Evolutionary conservation across 2,329 filamentous ascomycete species (phyloP), one percentile per base, ranked within the genome.

Genomic region (Venturia asperata): DNA sequence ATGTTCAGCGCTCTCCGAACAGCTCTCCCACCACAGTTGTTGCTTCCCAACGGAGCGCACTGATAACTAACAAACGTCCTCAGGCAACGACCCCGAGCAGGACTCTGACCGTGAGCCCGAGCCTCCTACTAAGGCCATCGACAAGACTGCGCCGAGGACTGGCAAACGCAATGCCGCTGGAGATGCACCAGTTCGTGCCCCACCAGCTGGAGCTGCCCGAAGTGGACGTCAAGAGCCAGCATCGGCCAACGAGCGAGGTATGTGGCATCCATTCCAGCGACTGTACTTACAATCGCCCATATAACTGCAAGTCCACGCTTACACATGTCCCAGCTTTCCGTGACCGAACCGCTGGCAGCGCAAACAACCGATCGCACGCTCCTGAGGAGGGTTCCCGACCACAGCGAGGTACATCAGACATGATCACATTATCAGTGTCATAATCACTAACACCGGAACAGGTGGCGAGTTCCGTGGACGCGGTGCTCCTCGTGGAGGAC

Each of bases 191-290:
- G 70, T 71, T 66, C 75, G 75, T 68, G 71, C 74, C 66, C 69
- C 77, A 75, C 71, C 72, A 74, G 34, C 39, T 61, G 24, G 62
- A 21, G 43, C 39, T 55, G 65, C 68, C 64, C 71, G 72, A 68
- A 71, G 68, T 67, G 69, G 71, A 34, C 67, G 71, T 58, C 69
- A 71, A 81, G 86, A 75, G 82, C 84, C 71, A 83, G 81, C 70
- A 83, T 83, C 82, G 75, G 90, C 90, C 76, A 95, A 87, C 80
- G 93, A 97, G 78, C 89, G 87, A 82, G 92, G 93, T 97, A 83
- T 47, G 93, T 97, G 82, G 30, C 30, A 52, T 37, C 34, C 39
- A 17, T 41, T 3, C 42, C 19, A 21, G 63, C 49, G 21, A 43
- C 17, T 11, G 10, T 21, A n/a, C 24, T 60, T 11, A 7, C 49